Conservation (phyloP, 2,329 filamentous ascomycete genomes). For the Fusarium torreyae region DNA sequence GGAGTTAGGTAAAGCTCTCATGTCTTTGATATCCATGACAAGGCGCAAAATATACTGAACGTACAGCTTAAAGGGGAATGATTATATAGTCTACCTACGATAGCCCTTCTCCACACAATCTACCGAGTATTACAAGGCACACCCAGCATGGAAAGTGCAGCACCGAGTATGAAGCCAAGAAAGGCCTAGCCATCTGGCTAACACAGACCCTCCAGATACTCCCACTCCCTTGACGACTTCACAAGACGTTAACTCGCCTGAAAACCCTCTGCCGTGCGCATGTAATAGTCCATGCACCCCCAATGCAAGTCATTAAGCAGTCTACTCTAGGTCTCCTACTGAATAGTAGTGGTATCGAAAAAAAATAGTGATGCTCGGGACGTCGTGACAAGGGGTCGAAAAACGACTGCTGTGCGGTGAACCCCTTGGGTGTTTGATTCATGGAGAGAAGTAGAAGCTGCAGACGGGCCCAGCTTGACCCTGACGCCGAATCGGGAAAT, state of each 20-base stretch:
- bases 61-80: slow-evolving; percentile 23
- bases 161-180: slow-evolving; percentile 30
- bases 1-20: background rate
- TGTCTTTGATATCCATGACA: background rate
- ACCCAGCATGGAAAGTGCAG: slow-evolving; percentile 29
- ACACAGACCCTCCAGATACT: slow-evolving; percentile 29
- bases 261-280: slow-evolving; percentile 14
- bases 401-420: slow-evolving; percentile 28
- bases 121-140: slow-evolving; percentile 13
- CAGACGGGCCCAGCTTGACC: slow-evolving; percentile 25
- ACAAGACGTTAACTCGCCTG: slow-evolving; percentile 20
- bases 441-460: slow-evolving; percentile 25
- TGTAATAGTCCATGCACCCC: slow-evolving; percentile 39
- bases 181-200: slow-evolving; percentile 22
- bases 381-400: slow-evolving; percentile 25
- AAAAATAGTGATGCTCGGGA: slow-evolving; percentile 48
- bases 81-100: slow-evolving; percentile 51
- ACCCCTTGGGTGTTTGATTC: slow-evolving; percentile 17
- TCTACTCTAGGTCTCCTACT: slow-evolving; percentile 55
- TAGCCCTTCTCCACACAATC: slow-evolving; percentile 36
- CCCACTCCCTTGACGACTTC: slow-evolving; percentile 29
- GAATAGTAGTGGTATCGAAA: slow-evolving; percentile 58
- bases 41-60: background rate
- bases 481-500: slow-evolving; percentile 34
- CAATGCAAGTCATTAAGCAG: slow-evolving; percentile 51